Base-by-base conservation (phyloP, 2,329 filamentous ascomycete species). In the Erysiphe pulchra region DNA sequence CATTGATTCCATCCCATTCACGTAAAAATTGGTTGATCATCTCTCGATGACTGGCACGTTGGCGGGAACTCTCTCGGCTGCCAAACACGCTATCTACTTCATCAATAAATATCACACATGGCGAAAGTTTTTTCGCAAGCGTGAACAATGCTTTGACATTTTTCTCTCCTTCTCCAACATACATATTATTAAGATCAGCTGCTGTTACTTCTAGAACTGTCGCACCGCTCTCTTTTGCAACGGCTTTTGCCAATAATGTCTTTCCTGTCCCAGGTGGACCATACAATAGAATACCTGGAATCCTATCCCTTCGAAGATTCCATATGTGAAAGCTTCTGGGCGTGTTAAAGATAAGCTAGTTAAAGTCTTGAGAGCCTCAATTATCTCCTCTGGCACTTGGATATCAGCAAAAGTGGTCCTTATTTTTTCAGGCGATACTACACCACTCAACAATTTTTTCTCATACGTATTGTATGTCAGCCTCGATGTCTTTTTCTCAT, bases 81-180 rank as follows among this genome's bases (percentile, higher is more conserved):
- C 95, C 98, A 66, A 90, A 95, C 1, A 98, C 87, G 41, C 90
- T 90, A 61, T 98, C 90, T 50, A 98, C 63, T 62, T 98, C 90
- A 59, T 98, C 90, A 53, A 98, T 98, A 54, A 98, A 95, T 65
- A 98, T 98, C 58, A 98, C 93, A 61, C 98, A 90, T 13, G 95
- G 72, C 18, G 78, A 83, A 55, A 82, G 92, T 61, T 93, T 92
- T 63, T 98, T 87, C 32, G 90, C 87, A 57, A 95, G 87, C 30
- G 82, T 86, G 55, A 98, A 95, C 40, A 95, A 70, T 62, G 95
- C 95, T 53, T 90, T 73, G 52, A 95, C 86, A 56, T 95, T 95
- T 65, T 95, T 87, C 63, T 95, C 90, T 0, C 85, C 94, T 60
- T 92, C 83, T 58, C 90, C 90, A 36, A 95, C 87, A 53, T 84